Base-by-base conservation (phyloP, 2,329 filamentous ascomycete genomes). In the Colletotrichum spinosum region DNA sequence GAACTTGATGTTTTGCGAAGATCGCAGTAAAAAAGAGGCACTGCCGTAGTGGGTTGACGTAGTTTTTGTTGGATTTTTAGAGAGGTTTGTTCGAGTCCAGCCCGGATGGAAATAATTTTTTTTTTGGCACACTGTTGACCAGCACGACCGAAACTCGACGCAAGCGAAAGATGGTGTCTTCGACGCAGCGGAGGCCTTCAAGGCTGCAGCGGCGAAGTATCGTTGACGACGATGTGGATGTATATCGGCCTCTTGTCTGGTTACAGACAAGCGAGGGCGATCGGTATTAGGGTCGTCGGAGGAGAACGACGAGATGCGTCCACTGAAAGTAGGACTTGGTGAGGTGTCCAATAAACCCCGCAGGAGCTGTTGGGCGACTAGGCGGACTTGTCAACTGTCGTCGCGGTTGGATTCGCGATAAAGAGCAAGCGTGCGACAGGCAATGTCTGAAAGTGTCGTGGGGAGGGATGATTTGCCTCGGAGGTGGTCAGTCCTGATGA, bases 11-110 rank as follows among this genome's bases (percentile, higher is more conserved):
- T 51, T 55, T 8, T 48, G 45, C 50, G 61, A 38, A 41, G 48
- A n/a, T 55, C 49, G 65, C 46, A 48, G 8, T 17, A n/a, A 39
- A 11, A 44, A n/a, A 60, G 45, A 69, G 69, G 69, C 69, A 66
- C 69, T 69, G 69, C 69, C 69, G 55, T 57, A 11, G 11, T 50
- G 45, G 37, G 49, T 65, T 51, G 45, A 60, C 44, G 48, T 38
- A 44, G 25, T 57, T 66, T 57, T 48, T 58, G 46, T 33, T 55
- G 51, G 37, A 48, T 51, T 53, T 46, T 60, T 51, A 61, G 48
- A 62, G 50, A 65, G 69, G 69, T 52, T 52, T 25, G 42, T 39
- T 72, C 81, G 81, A 84, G 82, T 80, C 82, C 82, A 84, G 82
- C 82, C 81, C 75, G 75, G 69, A 69, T 60, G 69, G 56, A 64